Evolutionary conservation across 805 yeast genomes (phyloP).

Genomic region (Ogataea nakhonphanomensis): DNA sequence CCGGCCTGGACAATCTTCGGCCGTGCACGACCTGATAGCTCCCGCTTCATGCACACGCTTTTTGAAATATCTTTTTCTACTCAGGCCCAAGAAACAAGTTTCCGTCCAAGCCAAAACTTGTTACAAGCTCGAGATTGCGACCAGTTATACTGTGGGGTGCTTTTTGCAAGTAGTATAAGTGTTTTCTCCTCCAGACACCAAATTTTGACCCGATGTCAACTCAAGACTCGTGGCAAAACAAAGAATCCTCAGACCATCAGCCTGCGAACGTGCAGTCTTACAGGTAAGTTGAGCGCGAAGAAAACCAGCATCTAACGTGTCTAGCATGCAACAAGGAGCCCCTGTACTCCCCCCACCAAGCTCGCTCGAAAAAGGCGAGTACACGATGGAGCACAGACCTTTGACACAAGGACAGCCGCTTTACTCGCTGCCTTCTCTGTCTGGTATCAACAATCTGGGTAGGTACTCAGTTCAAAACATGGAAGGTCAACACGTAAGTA

Average conservation of each 20-base stretch:
- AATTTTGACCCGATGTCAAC: conserved; percentile 11
- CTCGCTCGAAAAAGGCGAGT: conserved; percentile 45
- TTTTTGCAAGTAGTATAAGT: conserved; percentile 4
- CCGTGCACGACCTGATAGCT: conserved; percentile 13
- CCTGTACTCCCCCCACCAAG: conserved; percentile 62
- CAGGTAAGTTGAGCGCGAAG: conserved; percentile 6
- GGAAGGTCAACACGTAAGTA: conserved; percentile 34
- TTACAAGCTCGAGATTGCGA: conserved; percentile 3
- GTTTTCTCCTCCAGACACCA: conserved; percentile 1
- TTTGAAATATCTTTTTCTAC: conserved; percentile 11
- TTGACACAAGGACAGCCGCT: conserved; percentile 39
- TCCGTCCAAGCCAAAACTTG: conserved; percentile 1
- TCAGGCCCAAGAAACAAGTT: conserved; percentile 9
- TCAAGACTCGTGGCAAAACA: conserved; percentile 15
- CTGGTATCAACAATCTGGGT: conserved; percentile 47
- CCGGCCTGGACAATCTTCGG: conserved; percentile 9
- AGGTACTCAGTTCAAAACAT: conserved; percentile 48
- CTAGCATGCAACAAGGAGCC: conserved; percentile 48
- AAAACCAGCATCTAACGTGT: conserved; percentile 13
- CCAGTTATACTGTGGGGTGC: conserved; percentile 2
- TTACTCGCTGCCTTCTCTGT: conserved; percentile 50
- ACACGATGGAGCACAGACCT: conserved; percentile 2
- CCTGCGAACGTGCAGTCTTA: conserved; percentile 10
- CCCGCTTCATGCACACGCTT: conserved; percentile 13
- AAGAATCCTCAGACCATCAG: conserved; percentile 12